These are phyloP conservation scores for Fusarium globosum DNA, from an alignment of 2,329 filamentous ascomycete species.

Conservation along the genomic window DNA sequence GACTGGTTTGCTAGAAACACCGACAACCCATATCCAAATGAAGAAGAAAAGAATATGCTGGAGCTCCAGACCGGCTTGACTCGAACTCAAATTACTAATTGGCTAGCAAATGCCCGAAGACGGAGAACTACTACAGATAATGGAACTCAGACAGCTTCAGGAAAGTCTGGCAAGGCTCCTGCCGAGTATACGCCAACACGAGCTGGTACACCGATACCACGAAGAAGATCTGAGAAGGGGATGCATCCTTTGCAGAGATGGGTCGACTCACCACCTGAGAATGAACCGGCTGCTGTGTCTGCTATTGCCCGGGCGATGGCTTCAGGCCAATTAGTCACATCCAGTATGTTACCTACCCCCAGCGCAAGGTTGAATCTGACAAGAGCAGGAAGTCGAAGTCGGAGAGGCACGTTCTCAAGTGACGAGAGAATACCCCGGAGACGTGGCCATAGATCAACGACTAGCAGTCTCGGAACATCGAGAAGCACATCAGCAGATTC, in stretches of 20 bases:
- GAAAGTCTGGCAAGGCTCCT: not conserved
- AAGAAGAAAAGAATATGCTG: conserved; percentile 81
- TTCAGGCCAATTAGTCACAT: conserved; percentile 11
- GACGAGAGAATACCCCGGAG: conserved; percentile 14
- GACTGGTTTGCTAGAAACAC: conserved; percentile 81
- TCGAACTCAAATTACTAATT: conserved; percentile 84
- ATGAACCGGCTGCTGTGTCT: conserved; percentile 48
- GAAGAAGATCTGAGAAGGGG: conserved; percentile 43
- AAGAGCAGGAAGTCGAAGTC: conserved; percentile 14
- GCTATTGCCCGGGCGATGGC: conserved; percentile 48
- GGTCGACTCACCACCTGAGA: conserved; percentile 49
- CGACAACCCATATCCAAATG: conserved; percentile 83
- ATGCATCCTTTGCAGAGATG: conserved; percentile 47
- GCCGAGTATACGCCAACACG: conserved; percentile 58
- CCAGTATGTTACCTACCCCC: conserved; percentile 32
- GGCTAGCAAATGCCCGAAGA: conserved; percentile 86
- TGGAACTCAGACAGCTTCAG: not conserved
- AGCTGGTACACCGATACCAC: conserved; percentile 55
- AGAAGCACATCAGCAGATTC: conserved; percentile 35
- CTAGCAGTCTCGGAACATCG: conserved; percentile 29
- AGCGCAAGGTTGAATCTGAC: conserved; percentile 56
- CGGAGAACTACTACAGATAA: conserved; percentile 71
- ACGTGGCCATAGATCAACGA: conserved; percentile 22
- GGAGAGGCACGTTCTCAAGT: conserved; percentile 23
- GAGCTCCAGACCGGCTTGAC: conserved; percentile 79